These are phyloP conservation scores for Toxicodendron radicans DNA, from an alignment of 345 rosid species.

Conservation along the genomic window DNA sequence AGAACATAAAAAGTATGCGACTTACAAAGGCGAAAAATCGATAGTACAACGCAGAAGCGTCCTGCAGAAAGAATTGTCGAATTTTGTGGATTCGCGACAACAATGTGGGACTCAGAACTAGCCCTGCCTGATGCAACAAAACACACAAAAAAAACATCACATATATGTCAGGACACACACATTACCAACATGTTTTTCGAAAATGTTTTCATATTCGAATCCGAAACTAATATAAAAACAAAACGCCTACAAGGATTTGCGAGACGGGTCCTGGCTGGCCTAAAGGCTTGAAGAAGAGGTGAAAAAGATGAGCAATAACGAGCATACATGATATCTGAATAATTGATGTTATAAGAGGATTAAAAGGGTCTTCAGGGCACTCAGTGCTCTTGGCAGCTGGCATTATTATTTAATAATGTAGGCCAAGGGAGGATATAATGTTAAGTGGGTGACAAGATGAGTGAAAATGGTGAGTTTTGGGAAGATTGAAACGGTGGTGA, in stretches of 20 bases:
- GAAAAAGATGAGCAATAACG: constrained; percentile 79
- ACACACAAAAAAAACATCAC: background rate
- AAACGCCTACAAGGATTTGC: constrained; percentile 59
- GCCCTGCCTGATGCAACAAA: constrained; percentile 59
- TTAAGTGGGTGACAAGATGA: background rate
- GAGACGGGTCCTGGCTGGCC: constrained; percentile 92
- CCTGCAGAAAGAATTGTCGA: constrained; percentile 48
- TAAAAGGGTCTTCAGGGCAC: constrained; percentile 46
- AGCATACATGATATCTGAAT: constrained; percentile 74
- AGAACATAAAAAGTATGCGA: constrained; percentile 70
- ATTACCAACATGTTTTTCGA: too few species aligned
- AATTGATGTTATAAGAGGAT: constrained; percentile 63
- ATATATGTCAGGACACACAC: background rate
- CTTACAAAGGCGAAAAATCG: constrained; percentile 44
- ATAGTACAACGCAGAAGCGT: constrained; percentile 56
- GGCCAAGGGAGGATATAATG: background rate
- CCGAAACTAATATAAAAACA: background rate
- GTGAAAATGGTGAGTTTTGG: background rate
- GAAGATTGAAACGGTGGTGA: background rate
- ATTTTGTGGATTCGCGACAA: constrained; percentile 48
- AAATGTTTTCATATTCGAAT: too few species aligned
- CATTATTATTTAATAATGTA: constrained; percentile 23
- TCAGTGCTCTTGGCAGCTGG: constrained; percentile 26
- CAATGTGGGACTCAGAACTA: constrained; percentile 67
- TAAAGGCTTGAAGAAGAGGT: constrained; percentile 64